phyloP scores from a whole-genome alignment of 495 filamentous ascomycete genomes.

The Penicillium angulare region DNA sequence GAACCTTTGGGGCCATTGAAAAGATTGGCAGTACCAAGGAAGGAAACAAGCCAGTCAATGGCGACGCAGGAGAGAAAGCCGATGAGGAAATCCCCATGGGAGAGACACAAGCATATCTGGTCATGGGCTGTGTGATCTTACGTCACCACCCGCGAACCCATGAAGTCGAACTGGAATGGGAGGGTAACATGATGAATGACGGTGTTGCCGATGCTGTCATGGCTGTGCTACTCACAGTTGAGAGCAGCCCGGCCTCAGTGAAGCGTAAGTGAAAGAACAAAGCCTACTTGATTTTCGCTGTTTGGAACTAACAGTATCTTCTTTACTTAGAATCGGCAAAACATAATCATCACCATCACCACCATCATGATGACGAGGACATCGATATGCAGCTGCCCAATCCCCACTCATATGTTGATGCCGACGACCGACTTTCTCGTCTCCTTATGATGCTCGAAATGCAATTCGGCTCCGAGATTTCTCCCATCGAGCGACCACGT shows the following conservation, averaged over 20 bases:
- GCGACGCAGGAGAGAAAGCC: slow-evolving; percentile 43
- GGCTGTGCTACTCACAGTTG: slow-evolving; percentile 82
- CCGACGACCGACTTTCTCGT: slow-evolving; percentile 73
- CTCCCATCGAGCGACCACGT: slow-evolving; percentile 70
- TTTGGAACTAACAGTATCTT: slow-evolving; percentile 13
- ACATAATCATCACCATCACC: slow-evolving; percentile 55
- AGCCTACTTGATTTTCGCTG: neutral
- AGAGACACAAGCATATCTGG: slow-evolving; percentile 56
- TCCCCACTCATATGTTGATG: slow-evolving; percentile 66
- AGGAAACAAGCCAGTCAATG: slow-evolving; percentile 26
- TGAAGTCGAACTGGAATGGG: slow-evolving; percentile 91
- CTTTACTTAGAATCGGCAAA: slow-evolving; percentile 51
- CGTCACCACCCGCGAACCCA: slow-evolving; percentile 62
- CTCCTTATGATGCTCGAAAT: slow-evolving; percentile 96
- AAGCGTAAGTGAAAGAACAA: slow-evolving; percentile 68
- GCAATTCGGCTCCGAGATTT: slow-evolving; percentile 81
- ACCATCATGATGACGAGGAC: slow-evolving; percentile 34
- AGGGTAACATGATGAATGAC: slow-evolving; percentile 96
- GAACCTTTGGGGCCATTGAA: slow-evolving; percentile 86
- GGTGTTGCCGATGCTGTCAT: slow-evolving; percentile 94
- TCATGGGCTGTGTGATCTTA: slow-evolving; percentile 89
- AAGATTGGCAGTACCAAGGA: slow-evolving; percentile 50
- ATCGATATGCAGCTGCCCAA: slow-evolving; percentile 48
- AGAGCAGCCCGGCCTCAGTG: slow-evolving; percentile 91
- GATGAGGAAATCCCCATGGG: slow-evolving; percentile 51